A percentile compares a stretch with the other conserved stretches of the same genome.
Evolutionary conservation across 352 stramenopile species (phyloP).

Genomic region (Phytophthora fragariae): DNA sequence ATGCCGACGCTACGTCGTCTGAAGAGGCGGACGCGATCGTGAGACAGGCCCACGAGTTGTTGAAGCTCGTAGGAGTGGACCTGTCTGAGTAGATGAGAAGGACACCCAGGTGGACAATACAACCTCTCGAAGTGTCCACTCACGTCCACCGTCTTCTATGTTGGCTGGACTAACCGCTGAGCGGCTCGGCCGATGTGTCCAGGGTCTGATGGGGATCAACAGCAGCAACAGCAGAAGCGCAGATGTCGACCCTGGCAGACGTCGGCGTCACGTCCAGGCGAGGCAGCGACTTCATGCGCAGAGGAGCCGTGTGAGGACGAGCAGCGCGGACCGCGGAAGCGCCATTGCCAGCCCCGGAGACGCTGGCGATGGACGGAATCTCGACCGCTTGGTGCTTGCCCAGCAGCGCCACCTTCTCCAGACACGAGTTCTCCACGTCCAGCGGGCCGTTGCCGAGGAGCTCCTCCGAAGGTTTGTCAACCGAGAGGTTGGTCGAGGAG

Average conservation of each 20-base stretch:
- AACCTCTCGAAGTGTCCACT: slow-evolving; percentile 1
- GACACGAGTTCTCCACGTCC: slow-evolving; percentile 42
- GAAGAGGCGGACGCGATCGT: slow-evolving; percentile 11
- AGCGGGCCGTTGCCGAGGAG: slow-evolving; percentile 5
- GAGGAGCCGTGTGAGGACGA: slow-evolving; percentile 57
- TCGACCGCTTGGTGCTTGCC: slow-evolving; percentile 45
- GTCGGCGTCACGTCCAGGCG: slow-evolving; percentile 33
- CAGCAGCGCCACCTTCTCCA: slow-evolving; percentile 56
- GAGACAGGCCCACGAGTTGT: slow-evolving; percentile 19
- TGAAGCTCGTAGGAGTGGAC: slow-evolving; percentile 29
- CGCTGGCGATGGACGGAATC: slow-evolving; percentile 18
- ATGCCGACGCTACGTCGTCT: slow-evolving; percentile 8
- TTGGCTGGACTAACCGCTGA: slow-evolving; percentile 13
- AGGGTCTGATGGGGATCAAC: not conserved
- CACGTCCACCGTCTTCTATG: not conserved
- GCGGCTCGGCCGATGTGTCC: not conserved
- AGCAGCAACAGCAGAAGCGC: not conserved
- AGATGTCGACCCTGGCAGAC: slow-evolving; percentile 1
- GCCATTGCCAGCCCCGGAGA: slow-evolving; percentile 1
- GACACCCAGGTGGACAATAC: not conserved
- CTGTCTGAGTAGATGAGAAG: slow-evolving; percentile 17
- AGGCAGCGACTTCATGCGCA: slow-evolving; percentile 60
- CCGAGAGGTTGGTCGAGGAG: not conserved
- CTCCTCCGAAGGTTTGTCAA: slow-evolving; percentile 4
- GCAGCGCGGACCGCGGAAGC: slow-evolving; percentile 26